Evolutionary conservation across 1,284 basidiomycete species (phyloP), one percentile per base, ranked within the genome.

Genomic region (Psilocybe mexicana): DNA sequence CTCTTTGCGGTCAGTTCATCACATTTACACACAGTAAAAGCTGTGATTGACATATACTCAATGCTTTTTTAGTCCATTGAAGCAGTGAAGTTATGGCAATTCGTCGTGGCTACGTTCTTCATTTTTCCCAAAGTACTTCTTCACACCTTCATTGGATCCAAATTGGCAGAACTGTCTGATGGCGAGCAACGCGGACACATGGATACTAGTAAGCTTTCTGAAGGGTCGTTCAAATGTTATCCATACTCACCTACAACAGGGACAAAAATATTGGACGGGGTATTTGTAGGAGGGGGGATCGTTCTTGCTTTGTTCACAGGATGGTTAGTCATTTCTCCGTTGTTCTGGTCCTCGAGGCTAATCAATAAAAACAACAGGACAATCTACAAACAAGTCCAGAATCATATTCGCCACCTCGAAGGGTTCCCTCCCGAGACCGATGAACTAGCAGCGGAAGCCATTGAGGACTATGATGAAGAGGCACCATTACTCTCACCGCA

Each of bases 111-210:
- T 2, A 93, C 88, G 5, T 71, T 80, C 45, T 87, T 85, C 65
- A 78, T 86, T 38, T 83, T 86, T 48, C 91, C 92, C 14, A 92
- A 88, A 67, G 72, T 89, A 6, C 72, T 88, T 36, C 75, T 93
- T 24, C 83, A 89, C 57, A 84, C 88, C 25, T 93, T 93, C 69
- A 84, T 93, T 55, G 92, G 91, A 1, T 88, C 88, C 0, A 83
- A 85, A 24, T 82, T 93, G 46, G 90, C 88, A 43, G 77, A 78
- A 25, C 74, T 94, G 18, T 88, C 92, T 3, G 92, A 93, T 63
- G 90, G 89, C 28, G 81, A 88, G 64, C 84, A 86, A 61, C 79
- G 92, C 44, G 79, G 76, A 33, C 76, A 85, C 47, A 93, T 93
- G 90, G 90, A 93, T 68, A 80, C 80, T 18, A 79, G 88, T 89